Conservation (phyloP, 116 monocot genomes). For the Iris pallida region DNA sequence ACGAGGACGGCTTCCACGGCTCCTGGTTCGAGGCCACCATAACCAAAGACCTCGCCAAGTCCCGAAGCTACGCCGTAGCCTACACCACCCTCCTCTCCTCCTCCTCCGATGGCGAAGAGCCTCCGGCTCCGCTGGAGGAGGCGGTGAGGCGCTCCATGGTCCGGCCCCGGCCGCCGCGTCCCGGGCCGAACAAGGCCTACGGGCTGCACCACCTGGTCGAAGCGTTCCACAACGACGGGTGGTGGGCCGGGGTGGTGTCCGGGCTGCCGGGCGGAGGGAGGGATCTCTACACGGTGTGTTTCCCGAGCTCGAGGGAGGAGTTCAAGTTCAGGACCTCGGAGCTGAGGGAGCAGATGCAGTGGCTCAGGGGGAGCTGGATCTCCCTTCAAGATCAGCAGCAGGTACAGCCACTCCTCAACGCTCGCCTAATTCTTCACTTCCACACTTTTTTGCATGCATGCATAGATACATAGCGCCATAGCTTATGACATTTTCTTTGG, state of each 20-base stretch:
- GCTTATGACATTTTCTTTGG: too few species aligned
- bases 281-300: slow-evolving; percentile 20
- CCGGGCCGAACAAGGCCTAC: background rate
- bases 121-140: slow-evolving; percentile 31
- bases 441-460: too few species aligned
- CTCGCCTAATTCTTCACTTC: too few species aligned
- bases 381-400: background rate
- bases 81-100: slow-evolving; percentile 16
- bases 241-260: slow-evolving; percentile 1
- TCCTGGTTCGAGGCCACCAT: slow-evolving; percentile 57
- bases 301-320: slow-evolving; percentile 35
- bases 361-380: slow-evolving; percentile 51
- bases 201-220: background rate
- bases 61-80: slow-evolving; percentile 41
- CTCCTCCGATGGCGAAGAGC: slow-evolving; percentile 16
- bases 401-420: background rate
- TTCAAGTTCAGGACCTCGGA: slow-evolving; percentile 25
- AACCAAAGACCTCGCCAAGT: slow-evolving; percentile 19
- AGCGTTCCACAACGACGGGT: slow-evolving; percentile 8
- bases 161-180: slow-evolving; percentile 46
- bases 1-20: slow-evolving; percentile 47
- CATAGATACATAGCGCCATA: too few species aligned
- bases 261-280: background rate
- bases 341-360: slow-evolving; percentile 42
- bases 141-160: slow-evolving; percentile 21